Percentiles rank a stretch among this genome's conserved stretches.
phyloP scores from a whole-genome alignment of 163 green algal genomes.

The Picocystis sp. region DNA sequence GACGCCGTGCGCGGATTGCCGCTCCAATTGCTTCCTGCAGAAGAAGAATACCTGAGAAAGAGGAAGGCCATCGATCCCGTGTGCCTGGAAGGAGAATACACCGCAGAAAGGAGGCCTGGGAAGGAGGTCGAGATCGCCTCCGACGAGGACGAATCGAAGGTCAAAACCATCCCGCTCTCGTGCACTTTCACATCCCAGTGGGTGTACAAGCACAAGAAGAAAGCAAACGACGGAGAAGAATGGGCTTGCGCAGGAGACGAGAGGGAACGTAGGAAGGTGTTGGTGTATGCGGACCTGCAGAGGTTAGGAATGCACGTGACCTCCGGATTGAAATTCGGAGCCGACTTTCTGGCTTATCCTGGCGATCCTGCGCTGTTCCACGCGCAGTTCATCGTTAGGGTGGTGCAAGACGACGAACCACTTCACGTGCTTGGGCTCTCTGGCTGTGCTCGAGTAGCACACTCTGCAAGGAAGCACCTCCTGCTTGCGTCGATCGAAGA shows the following conservation, averaged over 20 bases:
- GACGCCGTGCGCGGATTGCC: background rate
- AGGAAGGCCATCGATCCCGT: background rate
- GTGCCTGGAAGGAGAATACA: background rate
- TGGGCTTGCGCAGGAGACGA: background rate
- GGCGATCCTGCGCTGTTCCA: constrained; percentile 43
- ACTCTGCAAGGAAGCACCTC: constrained; percentile 34
- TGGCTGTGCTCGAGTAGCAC: constrained; percentile 13
- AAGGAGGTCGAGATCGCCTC: background rate
- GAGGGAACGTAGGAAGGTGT: constrained; percentile 11
- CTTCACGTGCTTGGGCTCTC: constrained; percentile 18
- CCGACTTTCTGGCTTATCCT: constrained; percentile 43
- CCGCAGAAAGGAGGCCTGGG: background rate
- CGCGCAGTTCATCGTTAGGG: constrained; percentile 31
- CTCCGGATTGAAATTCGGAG: constrained; percentile 38
- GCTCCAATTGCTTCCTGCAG: background rate
- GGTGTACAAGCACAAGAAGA: background rate
- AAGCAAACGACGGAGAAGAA: background rate
- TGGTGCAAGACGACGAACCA: constrained; percentile 8
- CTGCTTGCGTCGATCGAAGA: constrained; percentile 16
- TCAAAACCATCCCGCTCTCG: background rate
- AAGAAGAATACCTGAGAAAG: background rate
- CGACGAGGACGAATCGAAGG: background rate
- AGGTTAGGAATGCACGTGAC: constrained; percentile 17
- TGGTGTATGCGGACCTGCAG: no score
- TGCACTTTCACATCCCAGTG: background rate